These are phyloP conservation scores for Penicillium soppii DNA, from an alignment of 495 filamentous ascomycete genomes.

Conservation along the genomic window DNA sequence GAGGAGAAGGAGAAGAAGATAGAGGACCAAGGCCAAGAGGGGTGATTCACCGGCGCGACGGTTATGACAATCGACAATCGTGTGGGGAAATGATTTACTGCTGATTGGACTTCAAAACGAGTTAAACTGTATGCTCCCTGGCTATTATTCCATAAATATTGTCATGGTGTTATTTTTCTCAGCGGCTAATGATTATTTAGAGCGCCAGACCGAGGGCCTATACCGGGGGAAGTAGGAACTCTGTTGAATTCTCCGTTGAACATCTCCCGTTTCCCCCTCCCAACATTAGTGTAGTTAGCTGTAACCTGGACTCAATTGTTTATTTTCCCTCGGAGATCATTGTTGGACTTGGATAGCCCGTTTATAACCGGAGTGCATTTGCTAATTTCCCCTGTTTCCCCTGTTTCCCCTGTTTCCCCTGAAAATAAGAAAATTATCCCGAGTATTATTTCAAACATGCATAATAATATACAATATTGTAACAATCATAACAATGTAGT, in stretches of 20 bases:
- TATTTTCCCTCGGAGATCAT: not conserved
- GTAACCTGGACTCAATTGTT: not conserved
- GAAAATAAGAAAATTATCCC: no score
- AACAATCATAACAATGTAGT: not conserved
- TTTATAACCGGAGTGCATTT: not conserved
- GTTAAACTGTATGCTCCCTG: not conserved
- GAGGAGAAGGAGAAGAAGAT: conserved; percentile 3
- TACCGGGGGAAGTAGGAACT: conserved; percentile 1
- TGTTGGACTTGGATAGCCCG: no score
- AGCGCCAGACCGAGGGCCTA: not conserved
- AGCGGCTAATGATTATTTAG: not conserved
- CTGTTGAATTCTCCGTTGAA: conserved; percentile 8
- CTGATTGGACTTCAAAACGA: not conserved
- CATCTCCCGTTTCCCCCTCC: not conserved
- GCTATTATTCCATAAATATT: no score
- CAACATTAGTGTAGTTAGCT: no score
- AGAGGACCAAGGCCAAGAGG: conserved; percentile 14
- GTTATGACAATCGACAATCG: conserved; percentile 14
- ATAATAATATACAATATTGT: no score
- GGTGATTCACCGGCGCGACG: conserved; percentile 25
- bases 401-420: not conserved
- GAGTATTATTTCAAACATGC: no score
- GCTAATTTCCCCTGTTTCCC: not conserved
- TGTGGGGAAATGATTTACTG: conserved; percentile 12
- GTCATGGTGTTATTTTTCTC: not conserved